phyloP scores from a whole-genome alignment of 345 rosid genomes.

The Rubroshorea leprosula region DNA sequence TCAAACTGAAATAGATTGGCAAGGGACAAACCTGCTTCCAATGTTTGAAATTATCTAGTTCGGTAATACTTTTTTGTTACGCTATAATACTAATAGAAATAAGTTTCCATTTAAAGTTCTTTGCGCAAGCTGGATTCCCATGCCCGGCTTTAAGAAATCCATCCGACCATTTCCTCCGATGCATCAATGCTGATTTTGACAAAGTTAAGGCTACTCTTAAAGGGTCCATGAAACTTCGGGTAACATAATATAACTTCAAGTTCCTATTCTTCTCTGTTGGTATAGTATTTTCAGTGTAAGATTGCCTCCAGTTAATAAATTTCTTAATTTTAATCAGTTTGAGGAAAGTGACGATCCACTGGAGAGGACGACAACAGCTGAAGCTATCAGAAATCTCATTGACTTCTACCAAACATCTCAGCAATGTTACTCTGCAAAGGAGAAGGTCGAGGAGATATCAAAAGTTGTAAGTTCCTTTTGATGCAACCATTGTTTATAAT shows the following conservation, averaged over 20 bases:
- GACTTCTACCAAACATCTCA: slow-evolving; percentile 69
- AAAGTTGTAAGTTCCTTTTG: slow-evolving; percentile 59
- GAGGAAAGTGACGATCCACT: slow-evolving; percentile 70
- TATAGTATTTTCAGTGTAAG: no score
- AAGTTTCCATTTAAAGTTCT: slow-evolving; percentile 46
- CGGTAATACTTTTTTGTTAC: no score
- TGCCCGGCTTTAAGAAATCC: slow-evolving; percentile 95
- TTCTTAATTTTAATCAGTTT: slow-evolving; percentile 34
- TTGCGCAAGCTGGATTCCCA: slow-evolving; percentile 94
- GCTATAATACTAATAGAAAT: neutral
- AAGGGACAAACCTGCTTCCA: no score
- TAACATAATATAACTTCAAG: neutral
- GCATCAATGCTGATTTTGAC: slow-evolving; percentile 89
- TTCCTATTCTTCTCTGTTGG: no score
- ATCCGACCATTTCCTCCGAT: slow-evolving; percentile 91
- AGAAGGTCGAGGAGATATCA: slow-evolving; percentile 77
- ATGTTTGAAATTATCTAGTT: no score
- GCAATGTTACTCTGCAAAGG: slow-evolving; percentile 46
- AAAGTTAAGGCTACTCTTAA: slow-evolving; percentile 89
- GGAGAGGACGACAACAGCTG: slow-evolving; percentile 77
- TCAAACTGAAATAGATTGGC: no score
- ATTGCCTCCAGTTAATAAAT: neutral
- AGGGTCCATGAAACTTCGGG: slow-evolving; percentile 90
- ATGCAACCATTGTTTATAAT: neutral
- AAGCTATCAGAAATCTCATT: slow-evolving; percentile 60